phyloP scores from a whole-genome alignment of 1,284 basidiomycete genomes.

The Cryptococcus amylolentus region DNA sequence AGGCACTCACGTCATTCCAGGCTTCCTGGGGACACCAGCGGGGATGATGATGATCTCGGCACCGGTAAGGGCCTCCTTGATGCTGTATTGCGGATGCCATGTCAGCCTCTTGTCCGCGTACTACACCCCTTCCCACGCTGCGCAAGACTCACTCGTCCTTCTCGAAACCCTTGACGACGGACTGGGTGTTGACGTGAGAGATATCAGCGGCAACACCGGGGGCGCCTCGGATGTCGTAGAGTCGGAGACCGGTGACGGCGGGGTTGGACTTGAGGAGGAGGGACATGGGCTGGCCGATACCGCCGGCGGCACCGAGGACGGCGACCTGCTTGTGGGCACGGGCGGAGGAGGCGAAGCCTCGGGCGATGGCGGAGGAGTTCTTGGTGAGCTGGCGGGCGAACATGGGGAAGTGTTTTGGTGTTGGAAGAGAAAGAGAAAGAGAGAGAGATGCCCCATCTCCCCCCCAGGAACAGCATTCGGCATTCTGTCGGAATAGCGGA shows the following conservation, averaged over 20 bases:
- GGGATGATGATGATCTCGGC: slow-evolving; percentile 93
- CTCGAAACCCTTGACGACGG: slow-evolving; percentile 61
- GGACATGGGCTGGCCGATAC: slow-evolving; percentile 86
- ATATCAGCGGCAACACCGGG: slow-evolving; percentile 95
- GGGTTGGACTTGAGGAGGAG: slow-evolving; percentile 84
- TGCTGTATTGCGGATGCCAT: slow-evolving; percentile 50
- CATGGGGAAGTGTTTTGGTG: slow-evolving; percentile 20
- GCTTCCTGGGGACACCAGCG: slow-evolving; percentile 95
- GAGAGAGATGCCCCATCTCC: neutral
- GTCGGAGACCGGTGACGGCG: slow-evolving; percentile 73
- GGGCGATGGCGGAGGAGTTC: slow-evolving; percentile 30
- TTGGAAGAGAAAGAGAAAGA: slow-evolving; percentile 6
- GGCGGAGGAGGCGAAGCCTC: slow-evolving; percentile 48
- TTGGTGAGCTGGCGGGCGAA: slow-evolving; percentile 35
- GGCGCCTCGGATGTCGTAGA: slow-evolving; percentile 96
- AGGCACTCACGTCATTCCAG: slow-evolving; percentile 75
- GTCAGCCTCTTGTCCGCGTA: neutral
- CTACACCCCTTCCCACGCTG: slow-evolving; percentile 48
- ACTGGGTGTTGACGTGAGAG: slow-evolving; percentile 68
- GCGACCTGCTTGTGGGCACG: slow-evolving; percentile 46
- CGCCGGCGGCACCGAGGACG: slow-evolving; percentile 53
- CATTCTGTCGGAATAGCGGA: too few species aligned
- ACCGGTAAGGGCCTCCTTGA: slow-evolving; percentile 76
- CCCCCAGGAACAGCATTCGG: too few species aligned
- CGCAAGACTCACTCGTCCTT: slow-evolving; percentile 45